A percentile compares a stretch with the other conserved stretches of the same genome.
Conservation (phyloP, 1,284 basidiomycete species). For the Athelia psychrophila region DNA sequence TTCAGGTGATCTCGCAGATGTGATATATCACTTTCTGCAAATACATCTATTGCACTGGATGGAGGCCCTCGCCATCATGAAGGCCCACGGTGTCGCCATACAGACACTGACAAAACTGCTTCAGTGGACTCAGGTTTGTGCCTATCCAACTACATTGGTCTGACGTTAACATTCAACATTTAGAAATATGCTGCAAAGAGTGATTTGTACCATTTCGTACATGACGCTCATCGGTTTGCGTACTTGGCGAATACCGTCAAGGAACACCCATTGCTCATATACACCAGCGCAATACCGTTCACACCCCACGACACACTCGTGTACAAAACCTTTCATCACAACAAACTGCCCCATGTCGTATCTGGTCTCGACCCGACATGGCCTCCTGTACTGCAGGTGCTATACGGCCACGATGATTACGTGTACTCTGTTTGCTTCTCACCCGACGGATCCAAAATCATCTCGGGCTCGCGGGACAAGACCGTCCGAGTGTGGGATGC, state of each 20-base stretch:
- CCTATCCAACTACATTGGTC: not conserved
- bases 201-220: not conserved
- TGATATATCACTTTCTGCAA: not conserved
- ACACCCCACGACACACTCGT: not conserved
- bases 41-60: not conserved
- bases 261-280: not conserved
- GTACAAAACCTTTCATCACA: not conserved
- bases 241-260: not conserved
- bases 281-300: not conserved
- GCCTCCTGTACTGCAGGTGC: not conserved
- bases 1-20: not conserved
- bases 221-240: not conserved
- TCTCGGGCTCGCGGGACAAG: conserved; percentile 12
- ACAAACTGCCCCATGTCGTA: not conserved
- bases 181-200: not conserved
- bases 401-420: not conserved
- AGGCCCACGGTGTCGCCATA: not conserved
- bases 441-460: conserved; percentile 7
- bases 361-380: not conserved
- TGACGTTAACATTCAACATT: not conserved
- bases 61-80: not conserved
- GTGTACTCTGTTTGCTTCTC: conserved; percentile 6
- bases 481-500: conserved; percentile 14
- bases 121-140: not conserved
- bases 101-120: not conserved